Base-by-base conservation (phyloP, 2,329 filamentous ascomycete genomes). In the Xylaria digitata region DNA sequence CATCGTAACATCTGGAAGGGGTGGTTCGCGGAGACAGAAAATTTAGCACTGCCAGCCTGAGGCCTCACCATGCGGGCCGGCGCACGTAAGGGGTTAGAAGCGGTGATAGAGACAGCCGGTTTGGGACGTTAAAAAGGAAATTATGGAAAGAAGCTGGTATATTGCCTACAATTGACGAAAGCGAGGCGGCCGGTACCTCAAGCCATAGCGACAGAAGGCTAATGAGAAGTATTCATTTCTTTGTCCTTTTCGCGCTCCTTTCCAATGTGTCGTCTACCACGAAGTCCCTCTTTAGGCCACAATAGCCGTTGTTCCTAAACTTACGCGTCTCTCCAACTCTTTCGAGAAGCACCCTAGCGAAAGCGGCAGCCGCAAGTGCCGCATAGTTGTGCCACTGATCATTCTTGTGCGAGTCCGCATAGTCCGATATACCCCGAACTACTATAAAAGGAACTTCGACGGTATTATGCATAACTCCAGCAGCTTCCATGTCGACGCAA, bases 401-500 rank as follows among this genome's bases (percentile, higher is more conserved):
- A 8, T 58, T 57, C 34, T 63, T 63, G 0, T 49, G n/a, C 2
- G 53, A 40, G 19, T 63, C 61, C n/a, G 61, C 61, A 8, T 63
- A 57, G 26, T 63, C 61, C 0, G 53, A 63, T 19, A 63, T 63
- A 2, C 61, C 61, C 21, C 53, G 32, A 19, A 63, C 52, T 3
- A 63, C 61, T 3, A 63, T 15, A 21, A 49, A 63, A 9, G 32
- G 42, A 4, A 57, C 42, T 6, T 32, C 45, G 46, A 40, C 37
- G 13, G 37, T 40, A 40, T 17, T 30, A 11, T 45, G 43, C n/a
- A 63, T 21, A 17, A 57, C 53, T 13, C 61, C 61, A 9, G 61
- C 61, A 6, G 61, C 61, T 11, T 63, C 61, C 61, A 63, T 63
- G n/a, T 63, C 61, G 21, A 63, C 37, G n/a, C 53, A 63, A 1